Percentiles rank a stretch among this genome's conserved stretches.
Evolutionary conservation across 768 basidiomycete genomes (phyloP).

Genomic region (Naganishia vishniacii): DNA sequence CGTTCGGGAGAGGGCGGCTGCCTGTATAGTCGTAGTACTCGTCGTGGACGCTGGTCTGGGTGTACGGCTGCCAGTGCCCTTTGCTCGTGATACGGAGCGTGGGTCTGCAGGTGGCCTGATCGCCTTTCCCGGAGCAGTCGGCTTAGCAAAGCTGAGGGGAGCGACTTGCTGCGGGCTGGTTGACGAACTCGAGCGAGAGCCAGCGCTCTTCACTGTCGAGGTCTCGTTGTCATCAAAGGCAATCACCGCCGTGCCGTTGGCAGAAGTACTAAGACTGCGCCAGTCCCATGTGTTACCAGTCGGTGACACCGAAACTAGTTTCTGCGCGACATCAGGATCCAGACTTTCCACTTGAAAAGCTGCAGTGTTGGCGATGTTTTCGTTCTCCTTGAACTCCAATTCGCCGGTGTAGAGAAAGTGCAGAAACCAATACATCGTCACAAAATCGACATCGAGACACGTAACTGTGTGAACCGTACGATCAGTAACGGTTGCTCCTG

Average conservation of each 20-base stretch:
- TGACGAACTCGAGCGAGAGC: background rate
- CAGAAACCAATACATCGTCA: conserved; percentile 71
- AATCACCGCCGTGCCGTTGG: conserved; percentile 43
- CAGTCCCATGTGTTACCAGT: background rate
- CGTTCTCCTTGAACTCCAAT: conserved; percentile 63
- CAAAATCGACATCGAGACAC: conserved; percentile 67
- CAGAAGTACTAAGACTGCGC: background rate
- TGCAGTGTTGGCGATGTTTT: conserved; percentile 57
- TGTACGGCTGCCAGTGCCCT: background rate
- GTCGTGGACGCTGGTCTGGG: background rate
- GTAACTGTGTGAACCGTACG: conserved; percentile 53
- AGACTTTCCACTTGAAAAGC: background rate
- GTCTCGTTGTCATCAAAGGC: background rate
- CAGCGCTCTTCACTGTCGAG: background rate
- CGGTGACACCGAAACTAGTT: background rate
- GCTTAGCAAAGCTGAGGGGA: background rate
- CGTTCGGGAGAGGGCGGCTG: background rate
- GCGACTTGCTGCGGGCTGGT: background rate
- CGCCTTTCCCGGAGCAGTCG: background rate
- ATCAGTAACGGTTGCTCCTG: conserved; percentile 40
- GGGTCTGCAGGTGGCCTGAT: background rate
- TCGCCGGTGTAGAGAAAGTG: conserved; percentile 63
- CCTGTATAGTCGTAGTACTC: background rate
- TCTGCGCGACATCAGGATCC: background rate
- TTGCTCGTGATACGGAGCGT: background rate